phyloP scores from a whole-genome alignment of 148 eudicot species.

The Talinum fruticosum region DNA sequence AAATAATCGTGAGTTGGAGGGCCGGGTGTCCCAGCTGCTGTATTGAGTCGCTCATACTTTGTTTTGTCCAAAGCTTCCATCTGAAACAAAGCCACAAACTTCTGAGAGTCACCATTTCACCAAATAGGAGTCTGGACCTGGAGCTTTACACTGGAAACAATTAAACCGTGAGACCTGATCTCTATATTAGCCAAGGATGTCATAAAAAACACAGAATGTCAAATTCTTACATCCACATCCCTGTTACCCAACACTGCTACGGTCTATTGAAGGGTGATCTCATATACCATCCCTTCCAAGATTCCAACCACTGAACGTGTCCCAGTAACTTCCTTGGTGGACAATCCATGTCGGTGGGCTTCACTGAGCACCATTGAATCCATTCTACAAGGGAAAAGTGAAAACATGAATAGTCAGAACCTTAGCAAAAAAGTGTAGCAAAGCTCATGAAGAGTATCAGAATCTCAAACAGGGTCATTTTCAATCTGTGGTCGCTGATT shows the following conservation, averaged over 20 bases:
- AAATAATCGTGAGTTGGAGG: neutral
- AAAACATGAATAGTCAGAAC: neutral
- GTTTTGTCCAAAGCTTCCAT: neutral
- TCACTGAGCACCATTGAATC: slow-evolving; percentile 66
- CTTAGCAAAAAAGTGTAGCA: no score
- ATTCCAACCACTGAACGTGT: slow-evolving; percentile 53
- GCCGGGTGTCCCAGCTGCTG: neutral
- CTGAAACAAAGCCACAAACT: neutral
- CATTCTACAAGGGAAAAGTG: slow-evolving; percentile 48
- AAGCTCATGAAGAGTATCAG: neutral
- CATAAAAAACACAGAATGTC: neutral
- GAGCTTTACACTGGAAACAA: neutral
- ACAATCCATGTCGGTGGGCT: slow-evolving; percentile 62
- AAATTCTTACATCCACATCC: neutral
- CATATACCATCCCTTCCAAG: slow-evolving; percentile 63
- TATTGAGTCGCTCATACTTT: neutral
- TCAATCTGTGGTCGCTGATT: no score
- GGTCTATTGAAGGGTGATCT: slow-evolving; percentile 46
- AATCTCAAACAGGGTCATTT: neutral
- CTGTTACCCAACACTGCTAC: neutral
- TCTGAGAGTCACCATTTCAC: neutral
- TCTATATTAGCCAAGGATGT: neutral
- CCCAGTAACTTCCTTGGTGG: slow-evolving; percentile 52
- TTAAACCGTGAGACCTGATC: neutral
- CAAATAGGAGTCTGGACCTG: neutral